Percentiles rank a stretch among this genome's conserved stretches.
Conservation (phyloP, 805 yeast genomes). For the Metschnikowia cerradonensis region DNA sequence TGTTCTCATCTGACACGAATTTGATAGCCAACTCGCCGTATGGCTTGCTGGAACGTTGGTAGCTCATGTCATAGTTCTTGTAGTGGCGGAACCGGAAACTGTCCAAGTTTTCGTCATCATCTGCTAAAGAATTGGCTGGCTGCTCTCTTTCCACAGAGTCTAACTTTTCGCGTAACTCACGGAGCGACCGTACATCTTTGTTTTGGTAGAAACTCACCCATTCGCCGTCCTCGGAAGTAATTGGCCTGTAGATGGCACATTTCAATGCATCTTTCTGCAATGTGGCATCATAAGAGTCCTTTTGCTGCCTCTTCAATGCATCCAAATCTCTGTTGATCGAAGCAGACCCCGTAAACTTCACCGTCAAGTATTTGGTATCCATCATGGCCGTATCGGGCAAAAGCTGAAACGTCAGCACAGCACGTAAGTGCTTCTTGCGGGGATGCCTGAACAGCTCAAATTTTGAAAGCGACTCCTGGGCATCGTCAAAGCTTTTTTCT, state of each 20-base stretch:
- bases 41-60: slow-evolving; percentile 42
- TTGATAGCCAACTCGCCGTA: slow-evolving; percentile 67
- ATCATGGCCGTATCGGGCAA: slow-evolving; percentile 89
- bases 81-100: slow-evolving; percentile 56
- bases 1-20: slow-evolving; percentile 38
- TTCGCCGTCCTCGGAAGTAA: slow-evolving; percentile 65
- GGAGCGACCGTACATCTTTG: slow-evolving; percentile 23
- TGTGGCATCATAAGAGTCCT: slow-evolving; percentile 23
- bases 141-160: slow-evolving; percentile 42
- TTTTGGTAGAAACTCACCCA: slow-evolving; percentile 61
- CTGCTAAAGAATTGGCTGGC: slow-evolving; percentile 39
- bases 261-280: slow-evolving; percentile 39
- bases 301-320: slow-evolving; percentile 26
- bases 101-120: slow-evolving; percentile 38
- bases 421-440: slow-evolving; percentile 62
- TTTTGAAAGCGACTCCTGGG: slow-evolving; percentile 44
- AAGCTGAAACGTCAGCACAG: slow-evolving; percentile 74
- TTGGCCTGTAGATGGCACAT: slow-evolving; percentile 70
- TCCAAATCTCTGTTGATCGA: slow-evolving; percentile 40
- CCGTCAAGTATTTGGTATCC: slow-evolving; percentile 67
- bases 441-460: slow-evolving; percentile 65
- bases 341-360: slow-evolving; percentile 61
- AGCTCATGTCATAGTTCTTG: slow-evolving; percentile 77
- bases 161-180: slow-evolving; percentile 24
- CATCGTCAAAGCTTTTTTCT: slow-evolving; percentile 71